phyloP scores from a whole-genome alignment of 139 green algal genomes.

The Chlamydomonas eustigma region DNA sequence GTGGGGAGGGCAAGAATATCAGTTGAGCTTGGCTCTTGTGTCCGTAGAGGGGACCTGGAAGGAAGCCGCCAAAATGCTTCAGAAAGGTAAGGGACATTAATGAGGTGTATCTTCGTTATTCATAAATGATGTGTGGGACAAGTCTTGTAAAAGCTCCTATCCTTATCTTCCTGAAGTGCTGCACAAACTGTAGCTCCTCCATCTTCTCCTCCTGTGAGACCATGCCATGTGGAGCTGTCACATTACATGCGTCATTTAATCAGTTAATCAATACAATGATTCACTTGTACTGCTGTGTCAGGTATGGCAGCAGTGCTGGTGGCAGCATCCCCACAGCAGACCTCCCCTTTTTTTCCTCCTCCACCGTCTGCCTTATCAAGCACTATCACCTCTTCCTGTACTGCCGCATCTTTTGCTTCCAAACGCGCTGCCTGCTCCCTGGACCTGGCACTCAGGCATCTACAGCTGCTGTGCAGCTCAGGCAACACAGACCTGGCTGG shows the following conservation, averaged over 20 bases:
- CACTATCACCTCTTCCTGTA: no score
- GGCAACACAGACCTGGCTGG: background rate
- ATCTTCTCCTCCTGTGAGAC: no score
- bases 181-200: no score
- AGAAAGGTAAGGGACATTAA: background rate
- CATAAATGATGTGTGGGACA: no score
- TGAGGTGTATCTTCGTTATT: background rate
- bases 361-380: no score
- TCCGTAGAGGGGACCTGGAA: background rate
- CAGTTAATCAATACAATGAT: no score
- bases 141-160: no score
- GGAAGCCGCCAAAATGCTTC: background rate
- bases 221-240: no score
- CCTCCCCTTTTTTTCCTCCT: background rate
- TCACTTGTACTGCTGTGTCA: no score
- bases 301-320: background rate
- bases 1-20: background rate
- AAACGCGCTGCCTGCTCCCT: background rate
- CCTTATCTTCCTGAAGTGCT: no score
- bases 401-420: background rate
- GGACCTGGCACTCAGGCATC: conserved; percentile 6
- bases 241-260: no score
- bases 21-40: conserved; percentile 9
- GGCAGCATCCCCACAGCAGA: background rate
- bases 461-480: conserved; percentile 5